These are phyloP conservation scores for Leptographium galeiforme DNA, from an alignment of 2,329 filamentous ascomycete genomes.

Conservation along the genomic window DNA sequence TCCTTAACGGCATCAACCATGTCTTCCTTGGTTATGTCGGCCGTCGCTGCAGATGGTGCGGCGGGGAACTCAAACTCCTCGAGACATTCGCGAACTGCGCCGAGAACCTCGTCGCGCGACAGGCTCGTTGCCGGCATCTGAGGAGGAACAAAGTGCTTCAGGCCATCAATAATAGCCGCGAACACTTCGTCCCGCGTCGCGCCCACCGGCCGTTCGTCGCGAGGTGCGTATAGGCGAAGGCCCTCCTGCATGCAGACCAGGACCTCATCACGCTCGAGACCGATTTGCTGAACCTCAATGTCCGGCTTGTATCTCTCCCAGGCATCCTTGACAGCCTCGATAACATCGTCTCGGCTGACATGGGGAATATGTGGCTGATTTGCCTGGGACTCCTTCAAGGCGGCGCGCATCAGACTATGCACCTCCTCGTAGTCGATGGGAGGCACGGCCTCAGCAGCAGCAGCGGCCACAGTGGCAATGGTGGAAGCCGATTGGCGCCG, in stretches of 20 bases:
- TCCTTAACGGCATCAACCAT: slow-evolving; percentile 51
- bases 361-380: slow-evolving; percentile 30
- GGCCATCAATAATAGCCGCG: slow-evolving; percentile 69
- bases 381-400: slow-evolving; percentile 48
- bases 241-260: slow-evolving; percentile 77
- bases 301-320: slow-evolving; percentile 94
- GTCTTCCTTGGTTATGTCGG: slow-evolving; percentile 46
- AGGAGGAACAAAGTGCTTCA: slow-evolving; percentile 69
- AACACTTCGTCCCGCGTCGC: slow-evolving; percentile 77
- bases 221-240: slow-evolving; percentile 57
- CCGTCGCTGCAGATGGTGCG: slow-evolving; percentile 38
- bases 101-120: slow-evolving; percentile 71
- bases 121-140: slow-evolving; percentile 49
- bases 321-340: slow-evolving; percentile 76
- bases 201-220: slow-evolving; percentile 36
- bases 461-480: slow-evolving; percentile 10
- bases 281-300: slow-evolving; percentile 79
- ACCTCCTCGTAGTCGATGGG: slow-evolving; percentile 68
- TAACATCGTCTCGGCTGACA: slow-evolving; percentile 69
- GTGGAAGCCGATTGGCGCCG: slow-evolving; percentile 54
- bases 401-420: slow-evolving; percentile 70
- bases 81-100: slow-evolving; percentile 72
- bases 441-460: slow-evolving; percentile 41
- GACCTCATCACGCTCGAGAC: slow-evolving; percentile 81
- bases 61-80: slow-evolving; percentile 71